phyloP scores from a whole-genome alignment of 306 rosid species.

The Heteromeles arbutifolia region DNA sequence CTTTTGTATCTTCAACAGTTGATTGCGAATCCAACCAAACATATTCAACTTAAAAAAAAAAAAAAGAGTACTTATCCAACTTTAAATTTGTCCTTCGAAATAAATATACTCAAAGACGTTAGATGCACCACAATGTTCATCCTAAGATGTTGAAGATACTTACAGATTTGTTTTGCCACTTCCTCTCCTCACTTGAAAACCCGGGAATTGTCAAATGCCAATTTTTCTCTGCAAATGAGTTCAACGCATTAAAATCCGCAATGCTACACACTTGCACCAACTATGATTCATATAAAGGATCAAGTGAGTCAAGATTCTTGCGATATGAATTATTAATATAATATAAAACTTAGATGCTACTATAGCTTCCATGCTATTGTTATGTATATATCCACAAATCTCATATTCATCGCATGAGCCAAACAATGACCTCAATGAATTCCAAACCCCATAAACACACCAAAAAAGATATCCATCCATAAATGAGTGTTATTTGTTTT shows the following conservation, averaged over 20 bases:
- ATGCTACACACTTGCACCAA: neutral
- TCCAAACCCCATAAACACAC: neutral
- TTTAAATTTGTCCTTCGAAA: neutral
- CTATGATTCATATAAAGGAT: neutral
- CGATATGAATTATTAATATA: neutral
- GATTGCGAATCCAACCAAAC: neutral
- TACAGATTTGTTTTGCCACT: constrained; percentile 59
- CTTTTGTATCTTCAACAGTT: neutral
- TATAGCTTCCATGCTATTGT: neutral
- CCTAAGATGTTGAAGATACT: constrained; percentile 22
- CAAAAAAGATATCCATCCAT: neutral
- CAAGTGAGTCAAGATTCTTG: neutral
- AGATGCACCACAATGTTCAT: neutral
- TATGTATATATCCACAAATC: neutral
- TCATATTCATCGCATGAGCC: neutral
- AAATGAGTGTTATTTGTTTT: neutral
- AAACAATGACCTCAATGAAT: neutral
- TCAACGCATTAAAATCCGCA: constrained; percentile 10
- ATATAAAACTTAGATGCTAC: neutral
- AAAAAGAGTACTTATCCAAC: neutral
- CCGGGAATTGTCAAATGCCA: constrained; percentile 82
- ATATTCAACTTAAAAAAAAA: neutral
- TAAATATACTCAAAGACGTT: neutral
- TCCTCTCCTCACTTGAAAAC: constrained; percentile 82
- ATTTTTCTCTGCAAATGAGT: constrained; percentile 67